Evolutionary conservation across 1,284 basidiomycete species (phyloP).

Genomic region (Tremellales sp.): DNA sequence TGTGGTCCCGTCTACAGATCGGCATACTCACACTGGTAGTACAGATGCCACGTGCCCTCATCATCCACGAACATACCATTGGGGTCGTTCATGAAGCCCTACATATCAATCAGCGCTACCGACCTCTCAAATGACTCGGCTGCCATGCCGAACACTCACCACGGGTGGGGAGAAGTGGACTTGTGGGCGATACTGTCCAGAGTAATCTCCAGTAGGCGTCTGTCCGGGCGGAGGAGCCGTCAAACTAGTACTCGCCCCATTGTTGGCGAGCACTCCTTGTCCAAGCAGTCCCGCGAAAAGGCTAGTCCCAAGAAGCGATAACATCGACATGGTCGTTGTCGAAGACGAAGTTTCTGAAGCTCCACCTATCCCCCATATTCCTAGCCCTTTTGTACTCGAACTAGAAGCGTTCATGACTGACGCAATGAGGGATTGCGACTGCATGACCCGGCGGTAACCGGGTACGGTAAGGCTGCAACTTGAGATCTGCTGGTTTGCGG

Average conservation of each 20-base stretch:
- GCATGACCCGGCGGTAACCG: too few relatives aligned
- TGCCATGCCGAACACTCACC: slow-evolving; percentile 12
- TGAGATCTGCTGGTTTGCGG: too few relatives aligned
- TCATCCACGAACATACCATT: slow-evolving; percentile 47
- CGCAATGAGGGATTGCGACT: too few relatives aligned
- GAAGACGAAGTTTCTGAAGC: too few relatives aligned
- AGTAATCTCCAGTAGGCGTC: slow-evolving; percentile 12
- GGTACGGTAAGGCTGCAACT: too few relatives aligned
- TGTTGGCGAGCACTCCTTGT: background rate
- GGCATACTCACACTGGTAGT: slow-evolving; percentile 46
- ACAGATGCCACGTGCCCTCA: slow-evolving; percentile 50
- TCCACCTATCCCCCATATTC: too few relatives aligned
- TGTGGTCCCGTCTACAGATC: background rate
- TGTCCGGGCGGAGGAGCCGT: background rate
- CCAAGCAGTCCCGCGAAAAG: background rate
- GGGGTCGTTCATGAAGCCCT: slow-evolving; percentile 51
- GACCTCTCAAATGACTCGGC: background rate
- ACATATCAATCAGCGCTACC: too few relatives aligned
- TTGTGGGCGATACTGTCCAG: slow-evolving; percentile 24
- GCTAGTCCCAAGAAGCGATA: too few relatives aligned
- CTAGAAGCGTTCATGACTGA: too few relatives aligned
- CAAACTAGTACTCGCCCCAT: background rate
- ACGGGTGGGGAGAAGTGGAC: slow-evolving; percentile 33
- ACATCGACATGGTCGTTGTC: too few relatives aligned
- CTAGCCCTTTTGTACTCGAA: too few relatives aligned